A percentile compares a stretch with the other conserved stretches of the same genome.
Conservation (phyloP, 441 rosid genomes). For the Jatropha multifida region DNA sequence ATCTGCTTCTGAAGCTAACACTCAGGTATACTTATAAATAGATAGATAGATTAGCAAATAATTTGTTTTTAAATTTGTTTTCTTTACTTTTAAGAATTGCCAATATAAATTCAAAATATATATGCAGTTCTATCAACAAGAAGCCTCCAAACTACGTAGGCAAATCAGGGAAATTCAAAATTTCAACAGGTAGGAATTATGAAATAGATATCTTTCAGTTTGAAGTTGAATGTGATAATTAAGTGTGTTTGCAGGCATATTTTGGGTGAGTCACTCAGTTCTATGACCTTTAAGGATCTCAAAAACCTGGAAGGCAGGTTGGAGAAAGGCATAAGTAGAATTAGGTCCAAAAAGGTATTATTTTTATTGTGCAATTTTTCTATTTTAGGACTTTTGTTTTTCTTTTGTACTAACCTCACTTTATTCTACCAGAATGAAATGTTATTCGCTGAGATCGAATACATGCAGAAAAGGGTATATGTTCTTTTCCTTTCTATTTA, state of each 20-base stretch:
- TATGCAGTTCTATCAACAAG: conserved; percentile 78
- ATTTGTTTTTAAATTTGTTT: too few species aligned
- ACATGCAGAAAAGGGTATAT: conserved; percentile 83
- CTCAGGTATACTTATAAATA: conserved; percentile 49
- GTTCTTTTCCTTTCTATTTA: neutral
- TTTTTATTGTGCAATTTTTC: neutral
- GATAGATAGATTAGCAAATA: too few species aligned
- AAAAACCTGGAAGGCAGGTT: conserved; percentile 74
- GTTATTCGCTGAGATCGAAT: conserved; percentile 72
- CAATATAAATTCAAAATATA: too few species aligned
- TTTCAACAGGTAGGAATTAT: conserved; percentile 52
- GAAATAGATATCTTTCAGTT: neutral
- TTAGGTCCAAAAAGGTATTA: conserved; percentile 77
- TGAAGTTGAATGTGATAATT: neutral
- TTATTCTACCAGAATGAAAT: conserved; percentile 52
- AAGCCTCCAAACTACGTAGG: conserved; percentile 72
- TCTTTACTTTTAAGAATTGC: too few species aligned
- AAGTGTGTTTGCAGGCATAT: conserved; percentile 51
- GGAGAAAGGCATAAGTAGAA: conserved; percentile 76
- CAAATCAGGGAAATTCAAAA: conserved; percentile 79
- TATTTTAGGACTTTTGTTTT: neutral
- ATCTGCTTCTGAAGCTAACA: conserved; percentile 67
- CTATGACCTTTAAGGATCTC: conserved; percentile 73
- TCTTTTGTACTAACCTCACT: neutral
- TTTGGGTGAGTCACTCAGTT: conserved; percentile 72